A percentile compares a stretch with the other conserved stretches of the same genome.
These are phyloP conservation scores for Iberis pinnata DNA, from an alignment of 345 rosid genomes.

Conservation along the genomic window DNA sequence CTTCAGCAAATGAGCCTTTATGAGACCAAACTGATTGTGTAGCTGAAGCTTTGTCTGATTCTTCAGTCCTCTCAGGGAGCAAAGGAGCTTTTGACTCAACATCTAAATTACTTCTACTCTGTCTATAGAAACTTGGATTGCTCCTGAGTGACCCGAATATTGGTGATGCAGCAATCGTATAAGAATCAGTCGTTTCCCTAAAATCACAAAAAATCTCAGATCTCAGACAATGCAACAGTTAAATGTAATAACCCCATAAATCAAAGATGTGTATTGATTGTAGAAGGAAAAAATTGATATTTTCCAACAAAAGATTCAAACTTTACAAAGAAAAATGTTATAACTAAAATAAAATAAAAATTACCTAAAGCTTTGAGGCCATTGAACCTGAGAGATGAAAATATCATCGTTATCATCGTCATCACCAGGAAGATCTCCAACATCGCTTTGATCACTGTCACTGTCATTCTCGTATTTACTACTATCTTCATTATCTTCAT, in stretches of 20 bases:
- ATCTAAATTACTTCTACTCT: slow-evolving; percentile 41
- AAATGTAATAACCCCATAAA: not conserved
- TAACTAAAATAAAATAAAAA: no score
- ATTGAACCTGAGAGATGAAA: slow-evolving; percentile 47
- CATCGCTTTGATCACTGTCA: slow-evolving; percentile 21
- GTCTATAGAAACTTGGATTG: slow-evolving; percentile 33
- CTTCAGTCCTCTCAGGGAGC: slow-evolving; percentile 47
- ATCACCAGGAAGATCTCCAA: slow-evolving; percentile 29
- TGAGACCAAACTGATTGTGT: slow-evolving; percentile 50
- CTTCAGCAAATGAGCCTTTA: slow-evolving; percentile 64
- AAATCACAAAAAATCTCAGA: not conserved
- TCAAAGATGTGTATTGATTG: not conserved
- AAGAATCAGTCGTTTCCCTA: slow-evolving; percentile 75
- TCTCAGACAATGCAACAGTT: not conserved
- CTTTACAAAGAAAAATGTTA: not conserved
- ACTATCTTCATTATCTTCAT: slow-evolving; percentile 34
- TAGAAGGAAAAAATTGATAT: not conserved
- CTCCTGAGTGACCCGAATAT: slow-evolving; percentile 42
- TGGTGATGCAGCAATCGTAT: slow-evolving; percentile 69
- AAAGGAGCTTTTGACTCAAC: slow-evolving; percentile 46
- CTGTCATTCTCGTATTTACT: slow-evolving; percentile 30
- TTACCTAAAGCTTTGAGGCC: slow-evolving; percentile 83
- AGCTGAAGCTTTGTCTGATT: slow-evolving; percentile 37
- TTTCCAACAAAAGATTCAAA: not conserved
- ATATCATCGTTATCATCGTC: slow-evolving; percentile 30